These are phyloP conservation scores for Fusarium proliferatum DNA, from an alignment of 2,329 filamentous ascomycete genomes.

Conservation along the genomic window DNA sequence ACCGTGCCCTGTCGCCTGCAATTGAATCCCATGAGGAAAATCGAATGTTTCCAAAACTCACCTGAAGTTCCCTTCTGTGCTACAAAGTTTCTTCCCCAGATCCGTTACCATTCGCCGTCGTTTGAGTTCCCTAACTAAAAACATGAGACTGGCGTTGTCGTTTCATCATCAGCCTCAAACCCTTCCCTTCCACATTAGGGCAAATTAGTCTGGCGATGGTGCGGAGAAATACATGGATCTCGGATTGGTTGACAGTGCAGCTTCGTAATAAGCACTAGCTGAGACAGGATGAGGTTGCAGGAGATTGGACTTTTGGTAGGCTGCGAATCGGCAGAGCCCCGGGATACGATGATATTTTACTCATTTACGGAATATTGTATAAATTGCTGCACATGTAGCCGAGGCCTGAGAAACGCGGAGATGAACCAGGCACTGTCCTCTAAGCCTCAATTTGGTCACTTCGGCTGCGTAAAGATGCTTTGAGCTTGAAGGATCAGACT, in stretches of 20 bases:
- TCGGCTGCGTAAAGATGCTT: not conserved
- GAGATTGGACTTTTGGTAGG: slow-evolving; percentile 9
- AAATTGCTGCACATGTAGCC: not conserved
- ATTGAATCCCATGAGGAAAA: not conserved
- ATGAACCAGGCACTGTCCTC: not conserved
- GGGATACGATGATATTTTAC: slow-evolving; percentile 13
- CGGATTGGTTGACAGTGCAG: not conserved
- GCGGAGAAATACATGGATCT: slow-evolving; percentile 51
- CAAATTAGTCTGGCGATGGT: slow-evolving; percentile 15
- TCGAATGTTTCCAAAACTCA: not conserved
- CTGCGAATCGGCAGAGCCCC: slow-evolving; percentile 10
- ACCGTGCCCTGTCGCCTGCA: not conserved
- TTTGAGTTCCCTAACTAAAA: slow-evolving; percentile 10
- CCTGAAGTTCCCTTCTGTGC: not conserved
- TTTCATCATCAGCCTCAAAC: slow-evolving; percentile 32
- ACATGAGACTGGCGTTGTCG: slow-evolving; percentile 8
- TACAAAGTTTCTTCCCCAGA: not conserved
- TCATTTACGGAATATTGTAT: not conserved
- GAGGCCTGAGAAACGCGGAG: not conserved
- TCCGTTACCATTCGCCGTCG: not conserved
- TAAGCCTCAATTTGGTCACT: not conserved
- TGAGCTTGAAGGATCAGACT: not conserved
- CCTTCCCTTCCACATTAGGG: slow-evolving; percentile 1
- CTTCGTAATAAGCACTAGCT: slow-evolving; percentile 23
- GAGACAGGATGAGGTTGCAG: slow-evolving; percentile 2